Conservation (phyloP, 495 filamentous ascomycete genomes). For the Staphylotrichum tortipilum region DNA sequence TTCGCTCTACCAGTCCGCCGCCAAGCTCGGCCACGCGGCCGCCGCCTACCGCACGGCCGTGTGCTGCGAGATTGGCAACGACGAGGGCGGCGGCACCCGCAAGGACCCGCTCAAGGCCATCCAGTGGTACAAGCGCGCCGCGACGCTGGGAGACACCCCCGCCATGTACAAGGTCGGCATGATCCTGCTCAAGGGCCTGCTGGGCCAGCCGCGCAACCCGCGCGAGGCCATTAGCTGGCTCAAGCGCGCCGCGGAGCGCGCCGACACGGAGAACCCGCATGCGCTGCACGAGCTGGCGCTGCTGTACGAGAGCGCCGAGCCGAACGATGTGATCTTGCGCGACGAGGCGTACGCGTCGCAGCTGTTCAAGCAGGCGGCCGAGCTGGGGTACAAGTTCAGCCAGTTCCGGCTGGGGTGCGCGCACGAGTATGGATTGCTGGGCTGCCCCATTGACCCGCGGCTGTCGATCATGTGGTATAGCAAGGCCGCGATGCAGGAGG, state of each 20-base stretch:
- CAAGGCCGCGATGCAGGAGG: conserved; percentile 81
- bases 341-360: conserved; percentile 71
- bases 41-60: conserved; percentile 92
- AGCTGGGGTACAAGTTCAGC: conserved; percentile 87
- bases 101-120: conserved; percentile 89
- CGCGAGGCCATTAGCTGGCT: conserved; percentile 84
- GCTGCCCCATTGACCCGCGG: conserved; percentile 70
- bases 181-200: conserved; percentile 87
- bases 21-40: conserved; percentile 75
- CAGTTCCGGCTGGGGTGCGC: conserved; percentile 83
- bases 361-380: conserved; percentile 80
- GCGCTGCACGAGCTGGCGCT: conserved; percentile 87
- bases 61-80: conserved; percentile 93
- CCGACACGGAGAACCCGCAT: conserved; percentile 85
- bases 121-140: conserved; percentile 94
- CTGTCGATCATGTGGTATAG: conserved; percentile 89
- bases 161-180: conserved; percentile 99
- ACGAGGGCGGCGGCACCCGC: conserved; percentile 84
- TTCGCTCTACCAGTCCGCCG: conserved; percentile 83
- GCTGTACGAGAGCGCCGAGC: conserved; percentile 65
- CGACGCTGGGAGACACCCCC: conserved; percentile 77
- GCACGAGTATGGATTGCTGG: conserved; percentile 83
- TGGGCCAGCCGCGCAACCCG: conserved; percentile 77
- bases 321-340: conserved; percentile 61
- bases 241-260: conserved; percentile 82